These are phyloP conservation scores for Colletotrichum godetiae DNA, from an alignment of 2,329 filamentous ascomycete species.

Conservation along the genomic window DNA sequence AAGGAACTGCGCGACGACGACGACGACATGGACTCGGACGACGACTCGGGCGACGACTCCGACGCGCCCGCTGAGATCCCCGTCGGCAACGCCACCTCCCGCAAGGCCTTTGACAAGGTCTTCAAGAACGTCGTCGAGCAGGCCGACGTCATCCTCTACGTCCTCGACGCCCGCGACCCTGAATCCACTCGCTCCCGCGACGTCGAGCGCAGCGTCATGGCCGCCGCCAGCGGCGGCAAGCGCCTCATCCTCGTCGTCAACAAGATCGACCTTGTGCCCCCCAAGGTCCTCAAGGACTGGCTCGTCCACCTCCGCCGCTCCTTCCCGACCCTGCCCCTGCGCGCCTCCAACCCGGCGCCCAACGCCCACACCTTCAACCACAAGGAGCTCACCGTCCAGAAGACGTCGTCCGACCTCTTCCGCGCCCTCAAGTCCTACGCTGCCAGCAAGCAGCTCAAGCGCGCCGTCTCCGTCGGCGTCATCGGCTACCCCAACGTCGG, in stretches of 20 bases:
- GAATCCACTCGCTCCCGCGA: constrained; percentile 91
- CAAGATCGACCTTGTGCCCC: constrained; percentile 93
- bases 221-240: constrained; percentile 85
- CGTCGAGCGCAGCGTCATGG: constrained; percentile 91
- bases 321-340: constrained; percentile 91
- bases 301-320: constrained; percentile 85
- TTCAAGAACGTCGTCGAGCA: constrained; percentile 93
- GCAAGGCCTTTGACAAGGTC: constrained; percentile 92
- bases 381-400: constrained; percentile 87
- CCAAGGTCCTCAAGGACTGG: constrained; percentile 85
- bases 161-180: constrained; percentile 91
- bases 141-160: constrained; percentile 91
- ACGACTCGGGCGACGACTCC: constrained; percentile 64
- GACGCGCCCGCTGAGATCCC: constrained; percentile 65
- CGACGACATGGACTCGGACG: constrained; percentile 58
- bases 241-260: constrained; percentile 91
- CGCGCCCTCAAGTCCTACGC: constrained; percentile 91
- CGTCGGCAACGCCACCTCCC: constrained; percentile 71
- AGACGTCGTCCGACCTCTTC: constrained; percentile 86
- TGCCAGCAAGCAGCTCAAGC: constrained; percentile 84
- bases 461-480: constrained; percentile 89
- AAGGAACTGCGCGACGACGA: constrained; percentile 69
- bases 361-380: constrained; percentile 95
- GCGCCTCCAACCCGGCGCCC: constrained; percentile 82
- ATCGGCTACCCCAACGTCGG: constrained; percentile 97